Percentiles rank a stretch among this genome's conserved stretches.
Conservation (phyloP, 768 basidiomycete species). For the Mycena capillaripes region DNA sequence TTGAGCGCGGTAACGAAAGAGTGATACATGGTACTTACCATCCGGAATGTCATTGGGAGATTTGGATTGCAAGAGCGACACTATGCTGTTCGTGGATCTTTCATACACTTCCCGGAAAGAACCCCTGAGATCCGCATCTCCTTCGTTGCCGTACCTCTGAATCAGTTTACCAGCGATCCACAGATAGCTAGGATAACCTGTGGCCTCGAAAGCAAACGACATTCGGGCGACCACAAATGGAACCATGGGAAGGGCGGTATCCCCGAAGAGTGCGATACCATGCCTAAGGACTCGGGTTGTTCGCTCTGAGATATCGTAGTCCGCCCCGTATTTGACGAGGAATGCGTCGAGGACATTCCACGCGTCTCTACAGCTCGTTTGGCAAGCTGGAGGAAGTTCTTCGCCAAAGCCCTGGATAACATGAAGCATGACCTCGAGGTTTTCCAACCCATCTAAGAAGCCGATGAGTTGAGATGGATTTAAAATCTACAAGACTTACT, state of each 20-base stretch:
- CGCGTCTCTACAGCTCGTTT: conserved; percentile 81
- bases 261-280: conserved; percentile 86
- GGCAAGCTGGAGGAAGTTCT: conserved; percentile 84
- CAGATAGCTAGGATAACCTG: conserved; percentile 87
- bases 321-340: conserved; percentile 81
- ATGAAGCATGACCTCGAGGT: conserved; percentile 91
- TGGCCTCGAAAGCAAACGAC: conserved; percentile 82
- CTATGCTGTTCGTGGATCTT: conserved; percentile 78
- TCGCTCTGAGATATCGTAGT: conserved; percentile 85
- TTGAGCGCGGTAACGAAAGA: background rate
- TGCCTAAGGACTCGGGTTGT: conserved; percentile 87
- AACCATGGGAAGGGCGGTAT: conserved; percentile 73
- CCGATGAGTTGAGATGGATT: conserved; percentile 4
- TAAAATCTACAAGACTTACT: conserved; percentile 62
- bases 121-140: conserved; percentile 65
- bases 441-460: conserved; percentile 84
- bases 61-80: conserved; percentile 76
- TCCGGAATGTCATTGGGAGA: conserved; percentile 86
- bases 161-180: conserved; percentile 95
- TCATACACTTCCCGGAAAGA: conserved; percentile 81
- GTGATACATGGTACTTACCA: conserved; percentile 60
- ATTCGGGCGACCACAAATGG: conserved; percentile 82
- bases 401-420: conserved; percentile 88
- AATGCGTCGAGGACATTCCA: conserved; percentile 90
- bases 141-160: conserved; percentile 80